Evolutionary conservation across 306 rosid genomes (phyloP).

Genomic region (Trifolium pratense): DNA sequence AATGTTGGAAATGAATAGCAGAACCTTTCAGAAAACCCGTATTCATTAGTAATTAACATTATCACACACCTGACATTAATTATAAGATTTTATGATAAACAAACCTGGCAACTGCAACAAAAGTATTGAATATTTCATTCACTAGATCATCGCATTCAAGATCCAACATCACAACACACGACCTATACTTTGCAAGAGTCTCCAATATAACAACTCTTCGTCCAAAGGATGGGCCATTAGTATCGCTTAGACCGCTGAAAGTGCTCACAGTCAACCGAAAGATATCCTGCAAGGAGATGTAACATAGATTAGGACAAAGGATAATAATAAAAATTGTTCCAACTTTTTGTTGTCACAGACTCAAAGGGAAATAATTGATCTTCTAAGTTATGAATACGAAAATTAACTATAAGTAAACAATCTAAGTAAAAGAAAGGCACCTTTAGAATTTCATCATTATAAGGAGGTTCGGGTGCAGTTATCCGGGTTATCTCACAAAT

Average conservation of each 20-base stretch:
- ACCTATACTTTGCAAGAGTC: slow-evolving; percentile 97
- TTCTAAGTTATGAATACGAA: slow-evolving; percentile 27
- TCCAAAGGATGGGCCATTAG: slow-evolving; percentile 89
- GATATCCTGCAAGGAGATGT: slow-evolving; percentile 70
- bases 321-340: slow-evolving; percentile 34
- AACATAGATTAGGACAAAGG: slow-evolving; percentile 42
- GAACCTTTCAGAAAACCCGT: slow-evolving; percentile 26
- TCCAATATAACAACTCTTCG: slow-evolving; percentile 96
- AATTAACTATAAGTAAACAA: slow-evolving; percentile 5
- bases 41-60: slow-evolving; percentile 13
- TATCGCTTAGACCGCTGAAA: slow-evolving; percentile 88
- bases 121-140: slow-evolving; percentile 87
- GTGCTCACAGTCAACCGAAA: slow-evolving; percentile 88
- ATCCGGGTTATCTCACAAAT: slow-evolving; percentile 96
- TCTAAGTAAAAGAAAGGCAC: slow-evolving; percentile 48
- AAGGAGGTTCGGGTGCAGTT: slow-evolving; percentile 99
- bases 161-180: slow-evolving; percentile 98
- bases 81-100: slow-evolving; percentile 39
- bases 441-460: slow-evolving; percentile 86
- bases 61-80: slow-evolving; percentile 5
- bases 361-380: neutral
- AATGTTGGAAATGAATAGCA: slow-evolving; percentile 23
- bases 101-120: slow-evolving; percentile 90
- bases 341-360: neutral
- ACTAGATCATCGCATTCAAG: slow-evolving; percentile 97